Base-by-base conservation (phyloP, 2,329 filamentous ascomycete genomes). In the Pyricularia sp. region DNA sequence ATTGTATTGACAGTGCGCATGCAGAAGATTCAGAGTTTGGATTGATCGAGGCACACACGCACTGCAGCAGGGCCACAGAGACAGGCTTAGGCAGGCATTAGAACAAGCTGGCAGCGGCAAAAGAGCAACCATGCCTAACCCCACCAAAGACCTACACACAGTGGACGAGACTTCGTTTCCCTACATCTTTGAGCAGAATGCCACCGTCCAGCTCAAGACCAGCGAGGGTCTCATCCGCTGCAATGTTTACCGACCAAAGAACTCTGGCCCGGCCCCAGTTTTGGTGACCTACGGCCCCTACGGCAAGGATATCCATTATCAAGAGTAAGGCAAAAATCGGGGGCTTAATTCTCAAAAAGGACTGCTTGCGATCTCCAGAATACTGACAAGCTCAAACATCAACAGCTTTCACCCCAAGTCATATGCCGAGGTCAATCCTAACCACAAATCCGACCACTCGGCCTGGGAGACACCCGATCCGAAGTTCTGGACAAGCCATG, bases 211-310 rank as follows among this genome's bases (percentile, higher is more conserved):
- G 2, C 71, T 80, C 20, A 79, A 77, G 59, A 70, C 72, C 6
- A 73, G 73, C 28, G 69, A 74, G 1, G 72, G 76, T 17, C 72
- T 78, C 6, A 75, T 81, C 23, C 76, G 79, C 14, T 78, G 77
- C 70, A 81, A 81, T 55, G 74, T 81, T 20, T 81, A 80, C 70
- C 74, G 78, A 6, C 79, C 79, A 0, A 76, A 78, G 67, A 64
- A 55, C 1, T 31, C 68, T 17, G 73, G 70, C 12, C 70, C 71
- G 20, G 82, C 82, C 26, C 90, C 90, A 0, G 89, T 90, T 0
- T 76, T 92, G 10, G 85, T 90, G 2, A 92, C 89, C 0, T 92
- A 92, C 71, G 90, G 90, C 0, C 90, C 90, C 0, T 92, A 92
- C 71, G 90, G 90, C 64, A 92, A 92, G 72, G 89, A 92, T 72